A percentile compares a stretch with the other conserved stretches of the same genome.
Conservation (phyloP, 148 eudicot genomes). For the Fagopyrum esculentum region DNA sequence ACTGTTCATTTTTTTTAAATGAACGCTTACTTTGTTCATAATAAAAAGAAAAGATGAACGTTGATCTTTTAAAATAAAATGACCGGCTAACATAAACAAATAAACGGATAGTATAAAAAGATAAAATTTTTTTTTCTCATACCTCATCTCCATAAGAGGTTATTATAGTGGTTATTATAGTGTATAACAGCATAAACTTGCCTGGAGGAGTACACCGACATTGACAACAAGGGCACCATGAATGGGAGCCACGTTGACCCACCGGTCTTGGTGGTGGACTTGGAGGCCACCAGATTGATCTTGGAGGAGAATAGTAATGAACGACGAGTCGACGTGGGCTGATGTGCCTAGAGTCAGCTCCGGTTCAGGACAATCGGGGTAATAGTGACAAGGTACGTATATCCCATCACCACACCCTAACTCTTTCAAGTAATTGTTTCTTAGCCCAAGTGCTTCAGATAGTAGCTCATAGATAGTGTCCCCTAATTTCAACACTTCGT, state of each 20-base stretch:
- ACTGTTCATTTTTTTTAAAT: too few species aligned
- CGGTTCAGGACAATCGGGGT: not conserved
- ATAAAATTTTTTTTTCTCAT: too few species aligned
- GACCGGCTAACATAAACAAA: too few species aligned
- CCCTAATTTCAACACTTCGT: not conserved
- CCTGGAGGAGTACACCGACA: not conserved
- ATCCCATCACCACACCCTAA: not conserved
- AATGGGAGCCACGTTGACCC: not conserved
- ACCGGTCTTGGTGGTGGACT: not conserved
- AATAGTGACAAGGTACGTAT: not conserved
- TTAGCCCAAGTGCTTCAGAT: not conserved
- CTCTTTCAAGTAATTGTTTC: not conserved
- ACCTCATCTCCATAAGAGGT: too few species aligned
- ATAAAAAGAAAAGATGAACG: too few species aligned
- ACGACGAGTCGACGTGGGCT: not conserved
- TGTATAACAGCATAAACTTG: not conserved
- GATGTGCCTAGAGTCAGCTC: not conserved
- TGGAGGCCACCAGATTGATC: not conserved
- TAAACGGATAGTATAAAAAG: too few species aligned
- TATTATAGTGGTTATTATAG: not conserved
- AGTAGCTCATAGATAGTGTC: not conserved
- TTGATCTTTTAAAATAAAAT: too few species aligned
- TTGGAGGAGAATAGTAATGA: not conserved
- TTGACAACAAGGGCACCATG: not conserved
- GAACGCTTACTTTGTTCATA: too few species aligned